These are phyloP conservation scores for Fagopyrum esculentum DNA, from an alignment of 148 eudicot genomes.

Conservation along the genomic window DNA sequence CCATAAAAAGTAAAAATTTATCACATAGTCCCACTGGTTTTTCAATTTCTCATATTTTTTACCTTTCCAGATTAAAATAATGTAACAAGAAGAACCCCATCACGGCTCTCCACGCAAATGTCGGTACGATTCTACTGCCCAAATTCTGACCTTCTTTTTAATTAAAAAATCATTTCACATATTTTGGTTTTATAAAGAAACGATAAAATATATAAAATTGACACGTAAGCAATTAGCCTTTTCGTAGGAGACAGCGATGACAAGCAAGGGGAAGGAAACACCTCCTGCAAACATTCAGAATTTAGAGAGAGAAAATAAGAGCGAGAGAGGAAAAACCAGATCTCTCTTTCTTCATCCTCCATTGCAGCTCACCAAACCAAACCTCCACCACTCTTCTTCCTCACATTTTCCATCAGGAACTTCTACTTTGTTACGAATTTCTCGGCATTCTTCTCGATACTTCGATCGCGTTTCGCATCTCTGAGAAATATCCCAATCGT, in stretches of 20 bases:
- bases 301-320: not conserved
- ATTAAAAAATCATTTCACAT: not conserved
- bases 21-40: not conserved
- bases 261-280: conserved; percentile 11
- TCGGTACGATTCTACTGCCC: conserved; percentile 7
- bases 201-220: not conserved
- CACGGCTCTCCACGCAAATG: conserved; percentile 10
- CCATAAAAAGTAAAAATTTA: conserved; percentile 2
- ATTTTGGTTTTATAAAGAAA: not conserved
- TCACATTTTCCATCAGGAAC: not conserved
- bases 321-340: conserved; percentile 2
- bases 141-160: not conserved
- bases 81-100: not conserved
- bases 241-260: conserved; percentile 14
- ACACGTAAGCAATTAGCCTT: conserved; percentile 5
- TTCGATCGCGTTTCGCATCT: not conserved
- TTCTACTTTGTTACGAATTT: conserved; percentile 4
- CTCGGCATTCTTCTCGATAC: not conserved
- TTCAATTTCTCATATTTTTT: not conserved
- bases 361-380: conserved; percentile 10
- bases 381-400: conserved; percentile 10
- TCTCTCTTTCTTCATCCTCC: conserved; percentile 8
- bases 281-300: conserved; percentile 10
- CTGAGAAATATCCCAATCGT: not conserved
- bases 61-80: not conserved